Base-by-base conservation (phyloP, 1,284 basidiomycete species). In the Apiotrichum porosum region DNA sequence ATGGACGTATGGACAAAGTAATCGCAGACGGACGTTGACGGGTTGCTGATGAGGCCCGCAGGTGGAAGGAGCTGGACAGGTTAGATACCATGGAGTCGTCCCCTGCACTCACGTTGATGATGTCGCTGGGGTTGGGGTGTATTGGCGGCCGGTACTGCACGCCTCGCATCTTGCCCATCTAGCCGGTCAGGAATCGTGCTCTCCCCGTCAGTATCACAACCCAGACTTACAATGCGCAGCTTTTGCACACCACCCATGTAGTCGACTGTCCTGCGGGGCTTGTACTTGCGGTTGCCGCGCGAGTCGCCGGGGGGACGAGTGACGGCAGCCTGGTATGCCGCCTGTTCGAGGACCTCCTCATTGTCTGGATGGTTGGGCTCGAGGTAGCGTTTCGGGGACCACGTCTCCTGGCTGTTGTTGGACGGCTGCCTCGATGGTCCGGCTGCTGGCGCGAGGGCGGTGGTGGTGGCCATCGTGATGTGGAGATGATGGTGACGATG, bases 1-100 rank as follows among this genome's bases (percentile, higher is more conserved):
- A 93, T 97, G 6, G 91, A 94, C 0, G 93, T 97, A 70, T 98
- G 95, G 12, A 97, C 87, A 61, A 97, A 95, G 67, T 92, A 91
- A 36, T 91, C 93, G 65, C 91, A 91, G 44, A 97, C 77, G 0
- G 91, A 95, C 1, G 89, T 94, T 2, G 90, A 88, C 2, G 86
- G 79, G 68, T 97, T 94, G 49, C 83, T 81, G 15, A 83, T 81
- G 68, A 97, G 95, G 30, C 91, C 93, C 65, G 85, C 84, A 0
- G 94, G 86, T 1, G 93, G 93, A 24, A 97, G 78, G 22, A 97
- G 80, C 93, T 97, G 68, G 26, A 28, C 8, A 9, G 6, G 37
- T 51, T 30, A 42, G 39, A n/a, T 26, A 17, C 3, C 12, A 6
- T 3, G 17, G 30, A 28, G 17, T 2, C 9, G 10, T 3, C 24